These are phyloP conservation scores for Colletotrichum theobromicola DNA, from an alignment of 2,329 filamentous ascomycete genomes.

Conservation along the genomic window DNA sequence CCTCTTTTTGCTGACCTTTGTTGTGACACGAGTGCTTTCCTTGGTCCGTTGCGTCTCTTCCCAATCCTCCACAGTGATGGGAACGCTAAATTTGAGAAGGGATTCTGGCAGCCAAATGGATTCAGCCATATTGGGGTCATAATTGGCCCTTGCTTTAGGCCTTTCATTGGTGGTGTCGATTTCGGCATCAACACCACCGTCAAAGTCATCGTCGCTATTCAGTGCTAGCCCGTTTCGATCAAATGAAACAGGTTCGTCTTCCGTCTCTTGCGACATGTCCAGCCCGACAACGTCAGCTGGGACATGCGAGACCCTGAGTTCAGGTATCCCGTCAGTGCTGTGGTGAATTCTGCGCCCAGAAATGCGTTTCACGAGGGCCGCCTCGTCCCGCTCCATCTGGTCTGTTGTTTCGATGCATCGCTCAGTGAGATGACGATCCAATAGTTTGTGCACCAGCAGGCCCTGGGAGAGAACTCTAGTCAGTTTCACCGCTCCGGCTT, in stretches of 20 bases:
- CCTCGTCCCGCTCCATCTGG: slow-evolving; percentile 47
- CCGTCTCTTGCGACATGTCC: slow-evolving; percentile 75
- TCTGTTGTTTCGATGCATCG: slow-evolving; percentile 21
- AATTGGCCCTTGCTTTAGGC: slow-evolving; percentile 43
- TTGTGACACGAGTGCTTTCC: slow-evolving; percentile 22
- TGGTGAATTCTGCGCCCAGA: slow-evolving; percentile 72
- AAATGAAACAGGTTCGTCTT: slow-evolving; percentile 55
- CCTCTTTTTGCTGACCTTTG: slow-evolving; percentile 24
- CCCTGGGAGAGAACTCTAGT: slow-evolving; percentile 80
- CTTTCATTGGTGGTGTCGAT: slow-evolving; percentile 23
- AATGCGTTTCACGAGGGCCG: slow-evolving; percentile 67
- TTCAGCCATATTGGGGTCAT: slow-evolving; percentile 70
- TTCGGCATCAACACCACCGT: slow-evolving; percentile 38
- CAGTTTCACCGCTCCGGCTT: slow-evolving; percentile 82
- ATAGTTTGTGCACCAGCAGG: slow-evolving; percentile 68
- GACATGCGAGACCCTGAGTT: slow-evolving; percentile 79
- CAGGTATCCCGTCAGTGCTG: slow-evolving; percentile 75
- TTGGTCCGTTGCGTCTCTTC: slow-evolving; percentile 33
- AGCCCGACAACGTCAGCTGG: slow-evolving; percentile 80
- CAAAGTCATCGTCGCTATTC: slow-evolving; percentile 71
- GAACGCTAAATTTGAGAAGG: slow-evolving; percentile 25
- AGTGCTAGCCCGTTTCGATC: slow-evolving; percentile 61
- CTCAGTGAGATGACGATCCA: slow-evolving; percentile 38
- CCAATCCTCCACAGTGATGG: slow-evolving; percentile 24
- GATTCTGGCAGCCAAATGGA: slow-evolving; percentile 44